Evolutionary conservation across 768 basidiomycete genomes (phyloP).

Genomic region (Symmetrospora coprosmae): DNA sequence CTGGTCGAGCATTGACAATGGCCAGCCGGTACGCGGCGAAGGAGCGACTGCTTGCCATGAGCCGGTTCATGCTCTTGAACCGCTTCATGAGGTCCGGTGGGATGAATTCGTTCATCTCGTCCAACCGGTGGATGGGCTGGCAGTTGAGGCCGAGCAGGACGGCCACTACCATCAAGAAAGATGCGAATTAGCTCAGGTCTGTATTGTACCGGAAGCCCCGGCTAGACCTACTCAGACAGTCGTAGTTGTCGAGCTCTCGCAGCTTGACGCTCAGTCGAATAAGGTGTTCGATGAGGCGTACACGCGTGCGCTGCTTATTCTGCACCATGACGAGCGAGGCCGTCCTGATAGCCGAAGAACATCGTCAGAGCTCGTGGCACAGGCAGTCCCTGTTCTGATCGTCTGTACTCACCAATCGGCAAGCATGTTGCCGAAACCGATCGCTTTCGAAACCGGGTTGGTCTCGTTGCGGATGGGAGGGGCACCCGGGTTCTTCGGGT

Average conservation of each 20-base stretch:
- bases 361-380: too few species aligned
- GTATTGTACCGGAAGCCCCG: background rate
- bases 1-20: conserved; percentile 64
- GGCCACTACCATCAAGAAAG: conserved; percentile 42
- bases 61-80: conserved; percentile 65
- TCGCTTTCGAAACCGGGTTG: conserved; percentile 26
- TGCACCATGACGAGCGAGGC: conserved; percentile 79
- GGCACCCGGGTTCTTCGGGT: conserved; percentile 26
- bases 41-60: conserved; percentile 64
- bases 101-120: conserved; percentile 61
- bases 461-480: conserved; percentile 19
- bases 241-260: conserved; percentile 77
- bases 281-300: conserved; percentile 73
- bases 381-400: too few species aligned
- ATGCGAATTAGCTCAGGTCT: background rate
- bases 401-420: conserved; percentile 24
- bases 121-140: conserved; percentile 57
- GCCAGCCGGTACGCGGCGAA: conserved; percentile 87
- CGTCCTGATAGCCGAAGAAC: conserved; percentile 45
- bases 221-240: conserved; percentile 47
- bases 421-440: conserved; percentile 30
- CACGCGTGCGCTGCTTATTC: conserved; percentile 58
- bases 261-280: conserved; percentile 68
- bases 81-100: conserved; percentile 52
- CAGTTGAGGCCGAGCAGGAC: conserved; percentile 86